Percentiles rank a stretch among this genome's conserved stretches.
Evolutionary conservation across 129 eudicot species (phyloP).

Genomic region (Erigeron canadensis): DNA sequence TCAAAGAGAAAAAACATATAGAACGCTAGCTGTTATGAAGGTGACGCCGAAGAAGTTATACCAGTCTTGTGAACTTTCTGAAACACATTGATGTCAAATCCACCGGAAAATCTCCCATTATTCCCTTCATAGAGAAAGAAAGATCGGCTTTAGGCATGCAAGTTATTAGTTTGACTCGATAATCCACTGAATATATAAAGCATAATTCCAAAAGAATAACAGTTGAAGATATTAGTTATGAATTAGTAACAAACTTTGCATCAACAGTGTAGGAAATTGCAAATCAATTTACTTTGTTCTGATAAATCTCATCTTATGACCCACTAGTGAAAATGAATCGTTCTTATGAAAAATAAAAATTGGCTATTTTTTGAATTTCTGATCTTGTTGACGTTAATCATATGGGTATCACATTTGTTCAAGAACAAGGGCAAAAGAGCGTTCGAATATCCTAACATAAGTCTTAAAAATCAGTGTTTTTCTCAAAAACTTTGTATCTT

Average conservation of each 20-base stretch:
- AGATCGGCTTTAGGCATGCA: neutral
- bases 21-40: conserved; percentile 3
- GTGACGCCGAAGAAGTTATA: conserved; percentile 22
- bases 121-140: conserved; percentile 48
- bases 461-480: neutral
- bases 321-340: too few species aligned
- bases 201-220: neutral
- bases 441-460: neutral
- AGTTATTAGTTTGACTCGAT: neutral
- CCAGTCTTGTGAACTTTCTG: conserved; percentile 76
- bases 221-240: neutral
- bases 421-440: neutral
- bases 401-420: neutral
- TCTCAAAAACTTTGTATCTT: neutral
- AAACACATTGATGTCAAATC: conserved; percentile 88
- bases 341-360: too few species aligned
- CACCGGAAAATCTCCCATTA: conserved; percentile 87
- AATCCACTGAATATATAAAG: neutral
- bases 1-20: neutral
- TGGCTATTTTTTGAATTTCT: neutral
- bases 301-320: too few species aligned
- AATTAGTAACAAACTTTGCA: neutral
- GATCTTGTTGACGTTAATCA: neutral
- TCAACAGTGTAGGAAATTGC: neutral
- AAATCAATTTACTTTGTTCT: too few species aligned